Conservation (phyloP, 2,329 filamentous ascomycete species). For the Juglanconis oblonga region DNA sequence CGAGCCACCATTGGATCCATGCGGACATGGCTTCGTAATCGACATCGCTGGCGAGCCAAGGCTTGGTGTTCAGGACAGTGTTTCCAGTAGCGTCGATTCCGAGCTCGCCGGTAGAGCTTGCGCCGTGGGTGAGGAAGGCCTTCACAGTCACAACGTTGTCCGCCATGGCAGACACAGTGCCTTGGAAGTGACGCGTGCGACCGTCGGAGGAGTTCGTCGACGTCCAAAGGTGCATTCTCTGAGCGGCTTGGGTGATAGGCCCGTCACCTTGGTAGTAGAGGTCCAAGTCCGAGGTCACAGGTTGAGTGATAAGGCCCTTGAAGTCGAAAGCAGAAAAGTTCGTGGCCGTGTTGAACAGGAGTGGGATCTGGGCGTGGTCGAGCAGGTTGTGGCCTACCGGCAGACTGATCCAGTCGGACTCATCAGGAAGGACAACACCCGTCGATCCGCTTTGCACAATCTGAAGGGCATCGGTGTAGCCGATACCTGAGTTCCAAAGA, state of each 20-base stretch:
- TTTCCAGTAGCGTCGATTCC: slow-evolving; percentile 23
- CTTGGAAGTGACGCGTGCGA: slow-evolving; percentile 24
- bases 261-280: slow-evolving; percentile 24
- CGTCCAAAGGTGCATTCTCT: slow-evolving; percentile 25
- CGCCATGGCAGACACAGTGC: slow-evolving; percentile 20
- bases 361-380: slow-evolving; percentile 18
- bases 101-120: slow-evolving; percentile 23
- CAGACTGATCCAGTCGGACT: slow-evolving; percentile 13
- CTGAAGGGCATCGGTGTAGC: slow-evolving; percentile 20
- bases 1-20: slow-evolving; percentile 17
- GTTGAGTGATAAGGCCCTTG: slow-evolving; percentile 13
- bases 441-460: slow-evolving; percentile 21
- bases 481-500: slow-evolving; percentile 22
- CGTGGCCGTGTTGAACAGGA: slow-evolving; percentile 19
- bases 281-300: slow-evolving; percentile 15
- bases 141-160: slow-evolving; percentile 21
- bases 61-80: slow-evolving; percentile 22
- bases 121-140: slow-evolving; percentile 25
- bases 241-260: slow-evolving; percentile 22
- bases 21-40: slow-evolving; percentile 20
- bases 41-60: slow-evolving; percentile 22
- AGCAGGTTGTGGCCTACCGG: slow-evolving; percentile 15
- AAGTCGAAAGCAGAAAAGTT: slow-evolving; percentile 20
- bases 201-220: slow-evolving; percentile 22
- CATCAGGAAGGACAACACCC: slow-evolving; percentile 9